These are phyloP conservation scores for Ceratobasidium sp. DNA, from an alignment of 1,284 basidiomycete genomes.

Conservation along the genomic window DNA sequence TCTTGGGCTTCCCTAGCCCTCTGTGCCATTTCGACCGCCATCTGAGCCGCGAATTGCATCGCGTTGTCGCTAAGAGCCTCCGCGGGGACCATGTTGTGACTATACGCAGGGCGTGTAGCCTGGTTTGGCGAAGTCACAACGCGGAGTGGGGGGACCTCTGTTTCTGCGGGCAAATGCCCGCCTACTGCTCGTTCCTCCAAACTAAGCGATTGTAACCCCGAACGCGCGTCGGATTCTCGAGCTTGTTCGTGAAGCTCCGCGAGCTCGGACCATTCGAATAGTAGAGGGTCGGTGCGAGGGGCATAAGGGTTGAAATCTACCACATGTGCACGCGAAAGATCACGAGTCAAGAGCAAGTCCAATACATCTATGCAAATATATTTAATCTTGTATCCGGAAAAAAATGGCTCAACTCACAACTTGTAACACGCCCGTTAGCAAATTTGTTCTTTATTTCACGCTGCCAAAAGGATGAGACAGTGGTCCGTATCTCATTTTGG, in stretches of 20 bases:
- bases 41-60: slow-evolving; percentile 41
- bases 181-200: not conserved
- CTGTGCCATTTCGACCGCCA: slow-evolving; percentile 42
- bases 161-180: slow-evolving; percentile 37
- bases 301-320: slow-evolving; percentile 93
- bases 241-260: slow-evolving; percentile 57
- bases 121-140: slow-evolving; percentile 76
- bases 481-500: slow-evolving; percentile 64
- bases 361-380: slow-evolving; percentile 70
- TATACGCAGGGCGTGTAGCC: slow-evolving; percentile 72
- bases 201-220: slow-evolving; percentile 26
- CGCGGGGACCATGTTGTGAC: slow-evolving; percentile 92
- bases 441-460: slow-evolving; percentile 70
- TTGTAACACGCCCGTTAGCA: slow-evolving; percentile 59
- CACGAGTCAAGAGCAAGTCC: slow-evolving; percentile 87
- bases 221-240: slow-evolving; percentile 42
- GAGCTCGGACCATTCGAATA: slow-evolving; percentile 88
- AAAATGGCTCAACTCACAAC: slow-evolving; percentile 67
- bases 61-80: slow-evolving; percentile 69
- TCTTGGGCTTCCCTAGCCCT: slow-evolving; percentile 35
- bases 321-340: slow-evolving; percentile 77
- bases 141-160: slow-evolving; percentile 65
- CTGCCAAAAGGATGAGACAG: slow-evolving; percentile 75
- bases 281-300: slow-evolving; percentile 83
- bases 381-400: slow-evolving; percentile 17